Conservation (phyloP, 179 eudicot species). For the Silene noctiflora region DNA sequence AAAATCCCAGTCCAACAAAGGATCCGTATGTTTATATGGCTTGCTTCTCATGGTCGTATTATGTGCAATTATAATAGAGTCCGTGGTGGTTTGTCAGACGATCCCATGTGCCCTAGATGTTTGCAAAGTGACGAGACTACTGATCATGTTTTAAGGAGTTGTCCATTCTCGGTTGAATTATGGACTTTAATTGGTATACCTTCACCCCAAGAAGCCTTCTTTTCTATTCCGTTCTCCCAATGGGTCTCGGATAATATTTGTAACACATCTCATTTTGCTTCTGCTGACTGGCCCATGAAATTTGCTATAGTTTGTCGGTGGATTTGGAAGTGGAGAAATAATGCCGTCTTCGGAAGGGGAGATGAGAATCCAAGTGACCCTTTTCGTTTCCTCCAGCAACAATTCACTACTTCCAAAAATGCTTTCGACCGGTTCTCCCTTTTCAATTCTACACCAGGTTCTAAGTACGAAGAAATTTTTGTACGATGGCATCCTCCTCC, state of each 20-base stretch:
- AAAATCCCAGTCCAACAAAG: background rate
- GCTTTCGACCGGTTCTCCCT: background rate
- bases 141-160: rapidly evolving
- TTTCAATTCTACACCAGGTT: too few relatives aligned
- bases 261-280: background rate
- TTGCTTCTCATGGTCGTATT: too few relatives aligned
- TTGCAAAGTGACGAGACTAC: too few relatives aligned
- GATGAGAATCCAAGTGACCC: background rate
- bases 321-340: too few relatives aligned
- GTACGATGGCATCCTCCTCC: too few relatives aligned
- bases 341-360: background rate
- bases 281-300: background rate
- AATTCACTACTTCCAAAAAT: background rate
- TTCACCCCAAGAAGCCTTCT: background rate
- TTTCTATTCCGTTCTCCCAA: background rate
- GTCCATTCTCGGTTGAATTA: background rate
- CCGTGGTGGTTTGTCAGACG: too few relatives aligned
- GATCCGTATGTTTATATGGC: too few relatives aligned
- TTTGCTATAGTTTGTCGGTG: too few relatives aligned
- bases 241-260: background rate
- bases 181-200: background rate
- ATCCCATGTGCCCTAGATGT: too few relatives aligned
- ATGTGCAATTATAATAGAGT: too few relatives aligned
- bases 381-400: background rate
- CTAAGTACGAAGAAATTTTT: too few relatives aligned